A percentile compares a stretch with the other conserved stretches of the same genome.
Evolutionary conservation across 2,329 filamentous ascomycete species (phyloP).

Genomic region (Keithomyces neogunnii): DNA sequence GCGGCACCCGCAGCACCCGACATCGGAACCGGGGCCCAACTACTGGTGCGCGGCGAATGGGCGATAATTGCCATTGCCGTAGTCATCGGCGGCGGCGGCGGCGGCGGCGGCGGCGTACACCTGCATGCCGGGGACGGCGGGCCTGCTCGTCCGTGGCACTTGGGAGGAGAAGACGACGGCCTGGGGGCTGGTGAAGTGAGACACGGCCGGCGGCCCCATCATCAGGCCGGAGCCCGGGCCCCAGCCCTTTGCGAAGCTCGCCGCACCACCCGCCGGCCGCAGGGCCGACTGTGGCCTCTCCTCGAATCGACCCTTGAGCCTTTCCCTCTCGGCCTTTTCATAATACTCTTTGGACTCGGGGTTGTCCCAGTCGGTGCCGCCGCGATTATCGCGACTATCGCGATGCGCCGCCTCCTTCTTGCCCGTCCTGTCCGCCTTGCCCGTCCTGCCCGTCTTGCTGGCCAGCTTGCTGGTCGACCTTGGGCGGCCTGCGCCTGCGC

Average conservation of each 20-base stretch:
- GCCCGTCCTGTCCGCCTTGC: too few relatives aligned
- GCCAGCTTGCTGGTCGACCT: too few relatives aligned
- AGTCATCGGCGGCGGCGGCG: not conserved
- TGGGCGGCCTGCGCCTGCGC: too few relatives aligned
- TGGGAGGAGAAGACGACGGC: constrained; percentile 14
- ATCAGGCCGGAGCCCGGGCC: not conserved
- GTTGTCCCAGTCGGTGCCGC: too few relatives aligned
- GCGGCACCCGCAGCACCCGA: not conserved
- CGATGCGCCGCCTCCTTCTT: too few relatives aligned
- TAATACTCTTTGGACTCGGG: constrained; percentile 11
- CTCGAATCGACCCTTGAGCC: constrained; percentile 29
- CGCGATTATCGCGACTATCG: too few relatives aligned
- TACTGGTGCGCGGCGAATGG: not conserved
- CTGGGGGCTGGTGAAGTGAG: not conserved
- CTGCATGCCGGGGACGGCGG: not conserved
- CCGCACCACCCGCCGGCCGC: constrained; percentile 15
- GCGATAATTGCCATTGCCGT: not conserved
- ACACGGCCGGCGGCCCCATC: constrained; percentile 8
- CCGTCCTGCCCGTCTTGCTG: too few relatives aligned
- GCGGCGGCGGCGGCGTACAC: not conserved
- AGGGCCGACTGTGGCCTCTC: constrained; percentile 13
- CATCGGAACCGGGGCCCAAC: not conserved
- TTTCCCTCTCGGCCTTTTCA: constrained; percentile 25
- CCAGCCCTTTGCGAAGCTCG: constrained; percentile 24
- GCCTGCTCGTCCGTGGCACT: constrained; percentile 15